Percentiles rank a stretch among this genome's conserved stretches.
These are phyloP conservation scores for Lichtheimia hyalospora DNA, from an alignment of 371 early-diverging fungal genomes.

Conservation along the genomic window DNA sequence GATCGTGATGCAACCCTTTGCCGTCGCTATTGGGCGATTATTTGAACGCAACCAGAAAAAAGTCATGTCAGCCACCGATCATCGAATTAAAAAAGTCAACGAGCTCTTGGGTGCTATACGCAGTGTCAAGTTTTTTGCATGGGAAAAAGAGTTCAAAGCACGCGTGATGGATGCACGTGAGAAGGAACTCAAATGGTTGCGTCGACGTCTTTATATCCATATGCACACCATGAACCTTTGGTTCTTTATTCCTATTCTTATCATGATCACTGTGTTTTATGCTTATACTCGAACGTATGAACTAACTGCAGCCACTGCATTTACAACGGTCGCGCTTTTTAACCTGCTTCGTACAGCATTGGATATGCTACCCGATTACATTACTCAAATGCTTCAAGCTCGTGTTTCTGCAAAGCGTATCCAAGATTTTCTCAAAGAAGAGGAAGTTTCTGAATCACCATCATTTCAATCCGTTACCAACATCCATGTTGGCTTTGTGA, in stretches of 20 bases:
- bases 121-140: constrained; percentile 80
- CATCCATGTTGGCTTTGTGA: constrained; percentile 39
- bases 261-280: constrained; percentile 53
- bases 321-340: constrained; percentile 64
- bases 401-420: constrained; percentile 71
- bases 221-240: constrained; percentile 46
- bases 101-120: constrained; percentile 76
- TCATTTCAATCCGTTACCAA: background rate
- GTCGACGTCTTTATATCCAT: constrained; percentile 35
- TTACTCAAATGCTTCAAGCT: constrained; percentile 63
- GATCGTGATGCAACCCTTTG: constrained; percentile 57
- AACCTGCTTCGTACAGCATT: constrained; percentile 63
- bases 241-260: constrained; percentile 48
- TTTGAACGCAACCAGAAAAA: constrained; percentile 47
- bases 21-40: constrained; percentile 46
- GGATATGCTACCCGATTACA: constrained; percentile 65
- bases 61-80: constrained; percentile 62
- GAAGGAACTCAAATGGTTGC: constrained; percentile 48
- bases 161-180: constrained; percentile 52
- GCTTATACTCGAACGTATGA: constrained; percentile 50
- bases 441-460: constrained; percentile 38
- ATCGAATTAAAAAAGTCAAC: constrained; percentile 60
- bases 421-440: constrained; percentile 66
- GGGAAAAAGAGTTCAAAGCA: constrained; percentile 69
- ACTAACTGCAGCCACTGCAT: constrained; percentile 62